A percentile compares a stretch with the other conserved stretches of the same genome.
These are phyloP conservation scores for Syzygium aromaticum DNA, from an alignment of 345 rosid species.

Conservation along the genomic window DNA sequence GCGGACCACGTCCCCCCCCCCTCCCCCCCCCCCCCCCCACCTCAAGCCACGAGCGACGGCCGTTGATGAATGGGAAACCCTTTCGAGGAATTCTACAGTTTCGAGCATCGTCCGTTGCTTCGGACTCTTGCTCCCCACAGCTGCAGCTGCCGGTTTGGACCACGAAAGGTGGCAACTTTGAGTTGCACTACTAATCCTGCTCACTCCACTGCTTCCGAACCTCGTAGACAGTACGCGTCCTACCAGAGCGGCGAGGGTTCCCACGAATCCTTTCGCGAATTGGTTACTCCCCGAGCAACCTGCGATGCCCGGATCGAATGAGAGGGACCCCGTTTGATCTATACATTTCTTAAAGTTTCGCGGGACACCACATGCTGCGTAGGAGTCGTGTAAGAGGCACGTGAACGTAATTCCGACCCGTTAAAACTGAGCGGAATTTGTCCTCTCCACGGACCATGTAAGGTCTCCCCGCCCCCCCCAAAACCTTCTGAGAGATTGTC, in stretches of 20 bases:
- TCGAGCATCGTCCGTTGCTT: too few species aligned
- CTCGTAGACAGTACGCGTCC: not conserved
- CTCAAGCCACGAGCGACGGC: not conserved
- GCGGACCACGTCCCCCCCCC: too few species aligned
- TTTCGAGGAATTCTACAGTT: not conserved
- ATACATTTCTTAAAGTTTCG: not conserved
- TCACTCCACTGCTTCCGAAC: too few species aligned
- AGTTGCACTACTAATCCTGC: too few species aligned
- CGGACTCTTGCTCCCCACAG: too few species aligned
- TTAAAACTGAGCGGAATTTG: rapidly evolving
- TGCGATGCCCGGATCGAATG: rapidly evolving
- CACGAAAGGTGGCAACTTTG: too few species aligned
- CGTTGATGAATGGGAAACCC: not conserved
- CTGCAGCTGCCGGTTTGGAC: too few species aligned
- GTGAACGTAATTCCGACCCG: rapidly evolving
- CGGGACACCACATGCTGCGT: not conserved
- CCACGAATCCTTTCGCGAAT: not conserved
- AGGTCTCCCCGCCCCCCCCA: not conserved
- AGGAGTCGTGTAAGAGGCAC: not conserved
- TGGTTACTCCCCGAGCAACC: not conserved
- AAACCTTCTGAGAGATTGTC: not conserved
- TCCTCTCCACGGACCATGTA: not conserved
- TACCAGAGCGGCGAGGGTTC: not conserved
- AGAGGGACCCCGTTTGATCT: not conserved
- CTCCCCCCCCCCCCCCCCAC: too few species aligned